Evolutionary conservation across 208 protist genomes (phyloP).

Genomic region (Kentomonas sorsogonicus): DNA sequence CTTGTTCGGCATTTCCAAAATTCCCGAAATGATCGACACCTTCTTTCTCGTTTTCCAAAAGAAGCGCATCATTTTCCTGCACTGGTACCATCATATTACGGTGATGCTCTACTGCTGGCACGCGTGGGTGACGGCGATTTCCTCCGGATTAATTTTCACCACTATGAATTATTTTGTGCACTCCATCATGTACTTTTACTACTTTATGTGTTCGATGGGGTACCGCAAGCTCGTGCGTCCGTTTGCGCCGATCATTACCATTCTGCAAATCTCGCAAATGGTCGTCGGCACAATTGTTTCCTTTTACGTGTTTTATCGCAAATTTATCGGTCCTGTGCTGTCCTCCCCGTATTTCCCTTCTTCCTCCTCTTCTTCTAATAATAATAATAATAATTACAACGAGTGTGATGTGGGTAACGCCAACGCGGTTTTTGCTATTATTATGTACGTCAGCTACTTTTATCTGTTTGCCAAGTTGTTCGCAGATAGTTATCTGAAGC

Average conservation of each 20-base stretch:
- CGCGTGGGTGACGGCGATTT: slow-evolving; percentile 26
- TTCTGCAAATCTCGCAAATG: slow-evolving; percentile 85
- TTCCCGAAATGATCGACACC: slow-evolving; percentile 76
- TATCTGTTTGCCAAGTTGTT: slow-evolving; percentile 82
- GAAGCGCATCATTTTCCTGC: slow-evolving; percentile 76
- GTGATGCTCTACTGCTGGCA: slow-evolving; percentile 89
- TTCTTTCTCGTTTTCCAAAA: slow-evolving; percentile 65
- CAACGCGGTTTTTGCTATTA: slow-evolving; percentile 38
- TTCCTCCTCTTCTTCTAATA: too few relatives aligned
- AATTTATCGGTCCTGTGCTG: slow-evolving; percentile 22
- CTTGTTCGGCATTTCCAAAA: slow-evolving; percentile 65
- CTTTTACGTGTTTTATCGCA: slow-evolving; percentile 30
- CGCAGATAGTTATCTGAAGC: slow-evolving; percentile 38
- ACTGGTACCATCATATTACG: slow-evolving; percentile 90
- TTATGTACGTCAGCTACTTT: slow-evolving; percentile 88
- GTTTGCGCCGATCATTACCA: slow-evolving; percentile 71
- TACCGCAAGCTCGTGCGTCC: slow-evolving; percentile 31
- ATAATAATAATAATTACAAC: too few relatives aligned
- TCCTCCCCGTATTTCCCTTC: too few relatives aligned
- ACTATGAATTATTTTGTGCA: slow-evolving; percentile 91
- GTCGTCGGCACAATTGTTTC: slow-evolving; percentile 67
- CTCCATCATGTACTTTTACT: slow-evolving; percentile 93
- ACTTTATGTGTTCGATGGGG: slow-evolving; percentile 56
- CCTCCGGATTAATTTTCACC: slow-evolving; percentile 64
- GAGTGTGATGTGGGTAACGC: slow-evolving; percentile 38